These are phyloP conservation scores for Fusarium poae DNA, from an alignment of 2,329 filamentous ascomycete genomes.

Conservation along the genomic window DNA sequence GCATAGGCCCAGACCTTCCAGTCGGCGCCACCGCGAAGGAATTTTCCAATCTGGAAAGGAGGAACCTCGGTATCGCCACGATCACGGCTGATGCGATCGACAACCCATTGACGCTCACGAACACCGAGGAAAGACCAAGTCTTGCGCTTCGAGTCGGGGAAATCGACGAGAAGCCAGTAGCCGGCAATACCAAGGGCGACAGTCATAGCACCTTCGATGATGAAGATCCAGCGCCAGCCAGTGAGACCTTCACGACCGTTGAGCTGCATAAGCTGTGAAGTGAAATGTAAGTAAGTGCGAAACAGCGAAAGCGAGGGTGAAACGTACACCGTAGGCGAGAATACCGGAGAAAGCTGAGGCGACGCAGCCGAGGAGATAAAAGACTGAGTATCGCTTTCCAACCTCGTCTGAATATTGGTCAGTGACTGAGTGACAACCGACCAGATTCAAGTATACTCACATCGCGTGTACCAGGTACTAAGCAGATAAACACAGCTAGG, in stretches of 20 bases:
- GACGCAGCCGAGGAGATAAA: constrained; percentile 77
- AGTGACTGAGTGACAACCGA: background rate
- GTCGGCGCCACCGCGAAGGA: constrained; percentile 63
- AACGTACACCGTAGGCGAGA: constrained; percentile 74
- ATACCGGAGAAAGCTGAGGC: constrained; percentile 77
- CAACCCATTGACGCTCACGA: constrained; percentile 66
- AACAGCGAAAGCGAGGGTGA: constrained; percentile 7
- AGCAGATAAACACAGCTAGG: constrained; percentile 78
- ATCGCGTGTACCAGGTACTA: constrained; percentile 79
- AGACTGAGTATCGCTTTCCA: constrained; percentile 75
- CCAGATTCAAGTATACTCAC: constrained; percentile 54
- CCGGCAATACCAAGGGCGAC: constrained; percentile 62
- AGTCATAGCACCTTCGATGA: constrained; percentile 67
- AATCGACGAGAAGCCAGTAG: constrained; percentile 73
- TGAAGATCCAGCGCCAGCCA: constrained; percentile 78
- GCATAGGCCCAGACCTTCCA: constrained; percentile 73
- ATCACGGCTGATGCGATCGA: constrained; percentile 67
- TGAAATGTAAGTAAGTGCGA: constrained; percentile 14
- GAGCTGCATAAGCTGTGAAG: constrained; percentile 69
- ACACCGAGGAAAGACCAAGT: constrained; percentile 66
- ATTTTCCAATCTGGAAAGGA: constrained; percentile 62
- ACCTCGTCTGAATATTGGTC: constrained; percentile 66
- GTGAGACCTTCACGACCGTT: constrained; percentile 65
- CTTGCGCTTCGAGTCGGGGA: constrained; percentile 68
- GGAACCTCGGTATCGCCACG: constrained; percentile 69